Base-by-base conservation (phyloP, 2,329 filamentous ascomycete genomes). In the Sarocladium brachiariae region DNA sequence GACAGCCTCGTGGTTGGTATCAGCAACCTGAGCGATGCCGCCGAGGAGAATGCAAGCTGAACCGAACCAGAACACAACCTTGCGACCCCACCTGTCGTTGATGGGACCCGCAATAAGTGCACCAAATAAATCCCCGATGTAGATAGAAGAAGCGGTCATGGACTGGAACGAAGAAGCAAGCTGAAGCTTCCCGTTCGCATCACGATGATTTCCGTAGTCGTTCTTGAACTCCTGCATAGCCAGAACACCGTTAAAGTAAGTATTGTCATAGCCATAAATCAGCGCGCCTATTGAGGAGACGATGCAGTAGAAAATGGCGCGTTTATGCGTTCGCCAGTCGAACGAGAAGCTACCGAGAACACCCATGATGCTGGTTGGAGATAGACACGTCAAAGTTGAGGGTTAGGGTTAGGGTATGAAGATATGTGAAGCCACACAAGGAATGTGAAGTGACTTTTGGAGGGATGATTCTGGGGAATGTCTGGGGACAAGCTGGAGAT, bases 111-210 rank as follows among this genome's bases (percentile, higher is more conserved):
- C 58, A 4, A 56, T 31, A 4, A 69, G 53, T 5, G 67, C 62
- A 31, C 67, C 67, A 25, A 67, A 46, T 1, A 68, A 56, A 46
- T 70, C 67, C n/a, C 67, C 67, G 13, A 70, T 63, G 52, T 69
- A 66, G 56, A 70, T 69, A 43, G 63, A 62, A 10, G 64, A 67
- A 7, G 66, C 61, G 2, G 65, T 66, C 13, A 69, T 51, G 6
- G 67, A 64, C 19, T 60, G 57, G 50, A 62, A 62, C 14, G 60
- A 61, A 8, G 60, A 57, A 11, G 55, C 51, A 5, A 64, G 52
- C 8, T 54, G 52, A n/a, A 45, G 41, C 16, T 50, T 52, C 13
- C 61, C 61, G 45, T 57, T 49, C 16, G 49, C 50, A 18, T 57
- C 55, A 25, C 23, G 18, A 21, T 50, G 52, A 31, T 41, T 54